Conservation (phyloP, 2,329 filamentous ascomycete species). For the Penicillium sp. region DNA sequence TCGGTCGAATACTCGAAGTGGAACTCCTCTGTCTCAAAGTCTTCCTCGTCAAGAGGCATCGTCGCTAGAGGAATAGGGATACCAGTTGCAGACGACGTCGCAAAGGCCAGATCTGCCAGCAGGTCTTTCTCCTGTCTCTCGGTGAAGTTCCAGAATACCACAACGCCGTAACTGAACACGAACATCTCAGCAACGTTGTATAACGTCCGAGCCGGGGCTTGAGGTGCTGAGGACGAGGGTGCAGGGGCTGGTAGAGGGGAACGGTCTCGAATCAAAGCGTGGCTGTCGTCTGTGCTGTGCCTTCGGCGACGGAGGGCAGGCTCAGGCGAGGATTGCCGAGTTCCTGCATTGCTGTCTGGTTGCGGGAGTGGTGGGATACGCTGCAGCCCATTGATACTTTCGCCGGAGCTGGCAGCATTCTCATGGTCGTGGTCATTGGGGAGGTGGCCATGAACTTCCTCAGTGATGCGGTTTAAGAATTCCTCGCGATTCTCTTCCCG, state of each 20-base stretch:
- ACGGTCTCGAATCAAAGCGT: slow-evolving; percentile 20
- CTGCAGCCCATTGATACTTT: neutral
- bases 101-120: slow-evolving; percentile 89
- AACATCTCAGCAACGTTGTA: slow-evolving; percentile 80
- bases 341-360: slow-evolving; percentile 1
- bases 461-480: slow-evolving; percentile 14
- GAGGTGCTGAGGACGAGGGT: slow-evolving; percentile 11
- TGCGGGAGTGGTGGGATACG: neutral
- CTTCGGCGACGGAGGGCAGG: slow-evolving; percentile 17
- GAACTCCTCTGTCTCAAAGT: slow-evolving; percentile 97
- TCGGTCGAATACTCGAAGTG: slow-evolving; percentile 94
- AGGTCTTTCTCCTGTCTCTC: slow-evolving; percentile 96
- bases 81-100: slow-evolving; percentile 44
- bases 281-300: slow-evolving; percentile 24
- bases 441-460: slow-evolving; percentile 10
- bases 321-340: slow-evolving; percentile 8
- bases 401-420: neutral
- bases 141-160: slow-evolving; percentile 98
- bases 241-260: slow-evolving; percentile 47
- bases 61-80: slow-evolving; percentile 64
- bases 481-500: slow-evolving; percentile 8
- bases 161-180: slow-evolving; percentile 93
- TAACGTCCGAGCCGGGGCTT: slow-evolving; percentile 66
- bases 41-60: slow-evolving; percentile 76
- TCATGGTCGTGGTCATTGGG: slow-evolving; percentile 8